A percentile compares a stretch with the other conserved stretches of the same genome.
Conservation (phyloP, 768 basidiomycete genomes). For the Lyophyllum semitale region DNA sequence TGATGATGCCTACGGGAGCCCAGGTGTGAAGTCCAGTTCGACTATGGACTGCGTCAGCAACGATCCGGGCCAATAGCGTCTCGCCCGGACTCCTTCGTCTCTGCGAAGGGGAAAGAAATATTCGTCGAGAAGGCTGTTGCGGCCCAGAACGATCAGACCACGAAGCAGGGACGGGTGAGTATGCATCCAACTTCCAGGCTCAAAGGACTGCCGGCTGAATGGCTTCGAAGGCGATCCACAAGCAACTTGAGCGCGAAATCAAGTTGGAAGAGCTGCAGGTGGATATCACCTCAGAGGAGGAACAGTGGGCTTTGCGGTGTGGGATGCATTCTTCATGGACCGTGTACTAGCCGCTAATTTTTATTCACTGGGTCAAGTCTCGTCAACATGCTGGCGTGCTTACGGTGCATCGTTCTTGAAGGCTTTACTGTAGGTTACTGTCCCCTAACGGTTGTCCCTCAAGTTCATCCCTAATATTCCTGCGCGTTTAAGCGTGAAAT, state of each 20-base stretch:
- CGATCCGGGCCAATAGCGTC: conserved; percentile 47
- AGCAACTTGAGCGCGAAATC: conserved; percentile 74
- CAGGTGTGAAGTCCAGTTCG: conserved; percentile 83
- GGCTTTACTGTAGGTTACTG: conserved; percentile 51
- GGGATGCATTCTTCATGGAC: conserved; percentile 12
- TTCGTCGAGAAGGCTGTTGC: conserved; percentile 53
- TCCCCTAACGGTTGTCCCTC: no score
- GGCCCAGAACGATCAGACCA: conserved; percentile 51
- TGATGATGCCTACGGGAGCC: neutral
- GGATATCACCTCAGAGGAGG: conserved; percentile 55
- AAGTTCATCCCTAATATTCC: no score
- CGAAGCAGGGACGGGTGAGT: conserved; percentile 58
- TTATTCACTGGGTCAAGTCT: conserved; percentile 45
- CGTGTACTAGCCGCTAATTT: neutral
- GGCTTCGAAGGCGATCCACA: conserved; percentile 64
- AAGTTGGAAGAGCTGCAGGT: conserved; percentile 58
- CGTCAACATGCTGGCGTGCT: conserved; percentile 67
- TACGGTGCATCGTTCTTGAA: conserved; percentile 50
- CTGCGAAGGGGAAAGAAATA: conserved; percentile 63
- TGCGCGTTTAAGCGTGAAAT: conserved; percentile 64
- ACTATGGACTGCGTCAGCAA: conserved; percentile 69
- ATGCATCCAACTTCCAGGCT: neutral
- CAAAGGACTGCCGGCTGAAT: neutral
- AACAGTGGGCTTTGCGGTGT: conserved; percentile 78
- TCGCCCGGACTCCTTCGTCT: conserved; percentile 59